Evolutionary conservation across 805 yeast species (phyloP), one percentile per base, ranked within the genome.

Genomic region (Torulaspora gathmanii): DNA sequence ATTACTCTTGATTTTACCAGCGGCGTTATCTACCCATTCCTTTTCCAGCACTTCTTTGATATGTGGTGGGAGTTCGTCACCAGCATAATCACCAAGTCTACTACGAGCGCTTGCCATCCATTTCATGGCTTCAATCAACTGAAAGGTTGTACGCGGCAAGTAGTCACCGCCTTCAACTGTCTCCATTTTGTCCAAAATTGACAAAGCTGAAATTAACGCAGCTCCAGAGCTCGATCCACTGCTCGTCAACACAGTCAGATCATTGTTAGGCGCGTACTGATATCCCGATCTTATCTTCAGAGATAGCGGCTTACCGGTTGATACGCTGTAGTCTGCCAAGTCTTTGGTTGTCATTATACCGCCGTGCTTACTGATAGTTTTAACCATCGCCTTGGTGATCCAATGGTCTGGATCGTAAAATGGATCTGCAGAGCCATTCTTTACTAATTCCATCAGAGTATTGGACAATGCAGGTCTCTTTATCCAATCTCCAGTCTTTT

Each of bases 31-130:
- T 5, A 82, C 75, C 91, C 95, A 91, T 25, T 76, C 71, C 1
- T 62, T 53, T 5, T 74, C 64, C 11, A 78, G 57, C 35, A 80
- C 75, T 40, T 75, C 70, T 0, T 61, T 49, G 23, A 80, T 72
- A 26, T 74, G 67, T 2, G 60, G 49, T 3, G 66, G 64, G 28
- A 68, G 57, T 10, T 53, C 46, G 11, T 46, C 50, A 1, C 60
- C 49, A 7, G 51, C 65, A 33, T 65, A 80, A 57, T 88, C 96
- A 0, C 98, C 98, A 20, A 91, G 72, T 54, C 87, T 77, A n/a
- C 90, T 79, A 51, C 97, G 73, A 0, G 83, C 91, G 10, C 91
- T 75, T 0, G 90, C 86, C 77, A 88, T 76, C 96, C 96, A 91
- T 65, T 91, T 91, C 95, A 91, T 87, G 2, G 85, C 69, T 65